Evolutionary conservation across 1,284 basidiomycete species (phyloP).

Genomic region (Ceratobasidium theobromae): DNA sequence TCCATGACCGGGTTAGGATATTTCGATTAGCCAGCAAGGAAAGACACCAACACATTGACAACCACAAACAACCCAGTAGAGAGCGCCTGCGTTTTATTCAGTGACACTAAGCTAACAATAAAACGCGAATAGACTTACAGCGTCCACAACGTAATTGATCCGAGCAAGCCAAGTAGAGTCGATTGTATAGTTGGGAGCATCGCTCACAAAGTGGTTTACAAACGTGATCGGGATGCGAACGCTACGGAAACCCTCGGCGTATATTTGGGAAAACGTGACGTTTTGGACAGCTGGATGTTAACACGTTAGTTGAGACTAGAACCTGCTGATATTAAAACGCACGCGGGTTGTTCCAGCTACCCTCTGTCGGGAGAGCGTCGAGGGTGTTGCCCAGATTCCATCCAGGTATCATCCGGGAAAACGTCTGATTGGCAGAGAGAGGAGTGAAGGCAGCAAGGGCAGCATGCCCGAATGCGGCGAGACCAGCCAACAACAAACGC

Average conservation of each 20-base stretch:
- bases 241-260: slow-evolving; percentile 24
- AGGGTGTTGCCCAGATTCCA: slow-evolving; percentile 33
- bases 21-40: background rate
- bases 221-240: slow-evolving; percentile 34
- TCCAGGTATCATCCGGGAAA: slow-evolving; percentile 11
- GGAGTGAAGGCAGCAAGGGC: slow-evolving; percentile 19
- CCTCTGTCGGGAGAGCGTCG: slow-evolving; percentile 32
- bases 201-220: slow-evolving; percentile 21
- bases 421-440: slow-evolving; percentile 17
- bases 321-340: background rate
- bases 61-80: background rate
- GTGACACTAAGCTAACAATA: background rate
- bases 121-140: slow-evolving; percentile 6
- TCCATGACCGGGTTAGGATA: background rate
- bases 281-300: slow-evolving; percentile 17
- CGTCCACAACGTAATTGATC: slow-evolving; percentile 32
- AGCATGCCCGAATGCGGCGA: slow-evolving; percentile 15
- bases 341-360: slow-evolving; percentile 21
- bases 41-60: slow-evolving; percentile 13
- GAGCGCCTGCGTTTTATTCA: background rate
- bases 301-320: background rate
- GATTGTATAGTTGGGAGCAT: slow-evolving; percentile 26
- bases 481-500: background rate
- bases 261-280: slow-evolving; percentile 8
- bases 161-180: slow-evolving; percentile 32